Base-by-base conservation (phyloP, 306 rosid species). In the Elaeagnus macrophylla region DNA sequence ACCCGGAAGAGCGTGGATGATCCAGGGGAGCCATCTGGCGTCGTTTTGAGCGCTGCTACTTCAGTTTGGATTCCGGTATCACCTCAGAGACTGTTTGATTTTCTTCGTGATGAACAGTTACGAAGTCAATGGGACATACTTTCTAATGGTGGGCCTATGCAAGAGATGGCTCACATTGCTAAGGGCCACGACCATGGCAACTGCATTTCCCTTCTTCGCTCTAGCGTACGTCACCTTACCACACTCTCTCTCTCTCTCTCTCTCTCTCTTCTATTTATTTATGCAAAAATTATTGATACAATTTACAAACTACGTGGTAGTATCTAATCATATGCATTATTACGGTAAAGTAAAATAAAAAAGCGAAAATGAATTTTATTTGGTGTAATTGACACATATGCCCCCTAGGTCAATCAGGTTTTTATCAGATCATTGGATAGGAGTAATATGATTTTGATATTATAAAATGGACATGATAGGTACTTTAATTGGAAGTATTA, bases 61-160 rank as follows among this genome's bases (percentile, higher is more conserved):
- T 86, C 97, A 0, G 96, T 91, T 1, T 91, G 97, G 99, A 80
- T 91, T 0, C 94, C 96, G 0, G 78, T 77, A 9, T 69, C 94
- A 0, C 83, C 96, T 0, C 75, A 76, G 10, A 63, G 85, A 14
- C 71, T 91, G 13, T 91, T 91, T 1, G 81, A 91, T 57, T 91
- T 91, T 67, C 70, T 91, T 0, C 91, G 97, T 1, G 86, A 91
- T 7, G 97, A 91, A 42, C 62, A 86, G 17, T 89, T 91, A 1
- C 66, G 97, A 7, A 86, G 96, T 43, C 91, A 91, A 68, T 91
- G 97, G 97, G 97, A 91, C 69, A 91, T 91, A 11, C 78, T 91
- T 10, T 91, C 97, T 8, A 91, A 91, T 41, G 97, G 97, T 35
- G 94, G 97, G 10, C 97, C 97, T 60, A 91, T 91, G 97, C 96